Evolutionary conservation across 495 filamentous ascomycete species (phyloP), one percentile per base, ranked within the genome.

Genomic region (Bacidia gigantensis): DNA sequence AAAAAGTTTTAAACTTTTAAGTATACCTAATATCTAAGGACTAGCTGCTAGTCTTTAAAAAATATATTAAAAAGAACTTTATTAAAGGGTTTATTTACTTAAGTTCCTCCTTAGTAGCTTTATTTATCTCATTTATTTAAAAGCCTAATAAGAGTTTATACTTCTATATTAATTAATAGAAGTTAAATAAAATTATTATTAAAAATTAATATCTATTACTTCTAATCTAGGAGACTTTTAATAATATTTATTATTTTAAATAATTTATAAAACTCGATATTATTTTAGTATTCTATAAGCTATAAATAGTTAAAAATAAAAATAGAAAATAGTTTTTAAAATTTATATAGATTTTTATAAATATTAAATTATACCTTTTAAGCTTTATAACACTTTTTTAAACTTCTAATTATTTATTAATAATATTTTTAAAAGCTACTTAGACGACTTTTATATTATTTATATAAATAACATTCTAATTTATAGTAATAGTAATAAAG

Each of bases 221-320:
- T 39, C 20, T 0, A 40, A 49, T 40, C 0, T 46, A 12, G 9
- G 20, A 3, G 41, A 24, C 3, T 47, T 38, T 53, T 47, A 41
- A 12, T 26, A 41, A 11, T 47, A 54, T 11, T 47, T 42, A 18
- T 11, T 35, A 32, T n/a, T 41, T n/a, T 55, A 50, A 43, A 14
- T 25, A 1, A 1, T 55, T 49, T 9, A 18, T 24, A 39, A 32
- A 22, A 49, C 42, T 29, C 5, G 23, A 14, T 54, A 47, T 11
- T 54, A 54, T 49, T 49, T 40, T 21, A 43, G 46, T 21, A 12
- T 32, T 42, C 41, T 41, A 49, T 3, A 54, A 3, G 41, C 26
- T 44, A 50, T 41, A 29, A 3, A 47, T 0, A 24, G 3, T 1
- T 54, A 12, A 20, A 17, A 20, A 10, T 49, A 50, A 50, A 0